Conservation (phyloP, 2,329 filamentous ascomycete genomes). For the Fulvia fulva region DNA sequence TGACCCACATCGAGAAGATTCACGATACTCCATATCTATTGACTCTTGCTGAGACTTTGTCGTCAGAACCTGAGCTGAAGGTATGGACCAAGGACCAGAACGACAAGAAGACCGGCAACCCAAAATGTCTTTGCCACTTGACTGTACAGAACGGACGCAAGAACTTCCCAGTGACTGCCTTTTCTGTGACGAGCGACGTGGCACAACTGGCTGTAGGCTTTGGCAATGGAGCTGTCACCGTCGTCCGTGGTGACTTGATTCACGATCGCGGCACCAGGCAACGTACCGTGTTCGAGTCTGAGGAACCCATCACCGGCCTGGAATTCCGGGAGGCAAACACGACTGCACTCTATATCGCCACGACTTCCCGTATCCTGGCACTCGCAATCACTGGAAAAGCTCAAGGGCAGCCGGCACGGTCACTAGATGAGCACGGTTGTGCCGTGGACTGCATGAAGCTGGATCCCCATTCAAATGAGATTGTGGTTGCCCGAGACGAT, state of each 20-base stretch:
- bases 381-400: slow-evolving; percentile 82
- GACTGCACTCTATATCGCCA: slow-evolving; percentile 86
- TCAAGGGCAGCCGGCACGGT: slow-evolving; percentile 82
- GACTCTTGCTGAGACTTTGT: slow-evolving; percentile 82
- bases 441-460: slow-evolving; percentile 93
- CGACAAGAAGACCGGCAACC: slow-evolving; percentile 88
- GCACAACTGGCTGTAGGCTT: slow-evolving; percentile 94
- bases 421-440: slow-evolving; percentile 84
- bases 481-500: slow-evolving; percentile 91
- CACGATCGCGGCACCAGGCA: slow-evolving; percentile 94
- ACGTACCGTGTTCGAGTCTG: slow-evolving; percentile 90
- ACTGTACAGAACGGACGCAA: slow-evolving; percentile 85
- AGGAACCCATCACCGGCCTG: slow-evolving; percentile 91
- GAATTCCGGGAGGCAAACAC: slow-evolving; percentile 63
- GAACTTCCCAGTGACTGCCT: slow-evolving; percentile 92
- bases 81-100: slow-evolving; percentile 96
- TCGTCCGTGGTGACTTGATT: slow-evolving; percentile 89
- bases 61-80: slow-evolving; percentile 81
- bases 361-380: slow-evolving; percentile 81
- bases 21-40: slow-evolving; percentile 81
- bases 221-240: slow-evolving; percentile 87
- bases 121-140: slow-evolving; percentile 81
- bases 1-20: slow-evolving; percentile 90
- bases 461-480: slow-evolving; percentile 72
- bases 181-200: slow-evolving; percentile 80